phyloP scores from a whole-genome alignment of 2,329 filamentous ascomycete species.

The Arthrobotrys iridis region DNA sequence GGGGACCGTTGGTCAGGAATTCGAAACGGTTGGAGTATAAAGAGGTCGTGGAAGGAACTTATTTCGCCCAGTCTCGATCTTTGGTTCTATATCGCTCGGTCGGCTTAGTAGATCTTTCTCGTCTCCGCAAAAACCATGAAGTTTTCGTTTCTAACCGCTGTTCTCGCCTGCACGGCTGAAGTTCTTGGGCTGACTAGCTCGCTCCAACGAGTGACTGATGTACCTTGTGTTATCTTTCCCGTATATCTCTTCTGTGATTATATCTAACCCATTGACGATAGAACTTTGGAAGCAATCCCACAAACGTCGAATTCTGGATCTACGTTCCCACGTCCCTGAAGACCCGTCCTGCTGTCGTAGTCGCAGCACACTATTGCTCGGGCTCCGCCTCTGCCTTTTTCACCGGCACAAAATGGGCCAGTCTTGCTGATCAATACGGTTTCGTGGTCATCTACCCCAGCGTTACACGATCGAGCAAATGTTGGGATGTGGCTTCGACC shows the following conservation, averaged over 20 bases:
- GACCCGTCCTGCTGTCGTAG: slow-evolving; percentile 66
- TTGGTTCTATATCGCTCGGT: neutral
- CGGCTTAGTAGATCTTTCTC: neutral
- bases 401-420: slow-evolving; percentile 66
- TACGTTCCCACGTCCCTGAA: slow-evolving; percentile 64
- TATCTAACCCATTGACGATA: neutral
- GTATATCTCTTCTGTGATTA: neutral
- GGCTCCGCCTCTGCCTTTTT: slow-evolving; percentile 67
- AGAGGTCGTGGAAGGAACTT: too few relatives aligned
- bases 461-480: slow-evolving; percentile 63
- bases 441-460: slow-evolving; percentile 68
- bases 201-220: slow-evolving; percentile 11
- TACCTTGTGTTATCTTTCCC: neutral
- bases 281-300: slow-evolving; percentile 40
- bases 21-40: too few relatives aligned
- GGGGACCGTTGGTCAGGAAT: too few relatives aligned
- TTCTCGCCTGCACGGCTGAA: slow-evolving; percentile 20
- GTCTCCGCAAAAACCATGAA: slow-evolving; percentile 9
- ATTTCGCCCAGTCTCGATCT: too few relatives aligned
- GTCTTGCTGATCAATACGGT: slow-evolving; percentile 67
- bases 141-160: slow-evolving; percentile 27
- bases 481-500: slow-evolving; percentile 70
- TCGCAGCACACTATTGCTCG: slow-evolving; percentile 70
- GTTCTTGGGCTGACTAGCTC: slow-evolving; percentile 36
- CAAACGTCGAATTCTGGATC: slow-evolving; percentile 43